Evolutionary conservation across 257 asterid species (phyloP).

Genomic region (Solanum sitiens): DNA sequence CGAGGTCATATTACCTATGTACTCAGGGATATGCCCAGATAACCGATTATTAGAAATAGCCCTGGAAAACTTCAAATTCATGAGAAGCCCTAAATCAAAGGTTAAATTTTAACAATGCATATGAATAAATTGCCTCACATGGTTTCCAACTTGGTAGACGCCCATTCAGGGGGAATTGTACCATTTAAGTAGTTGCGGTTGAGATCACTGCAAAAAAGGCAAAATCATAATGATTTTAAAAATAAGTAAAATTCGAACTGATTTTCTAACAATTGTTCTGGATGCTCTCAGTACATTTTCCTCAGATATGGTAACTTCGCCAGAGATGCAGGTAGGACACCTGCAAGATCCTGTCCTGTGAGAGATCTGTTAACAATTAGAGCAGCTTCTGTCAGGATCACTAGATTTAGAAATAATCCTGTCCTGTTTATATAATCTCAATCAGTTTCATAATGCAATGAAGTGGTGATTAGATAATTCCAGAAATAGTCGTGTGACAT

Average conservation of each 20-base stretch:
- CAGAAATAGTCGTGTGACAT: neutral
- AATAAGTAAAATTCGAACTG: neutral
- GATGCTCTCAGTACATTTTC: conserved; percentile 20
- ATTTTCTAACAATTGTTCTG: neutral
- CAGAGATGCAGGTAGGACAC: conserved; percentile 52
- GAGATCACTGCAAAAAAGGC: conserved; percentile 33
- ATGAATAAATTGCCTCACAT: conserved; percentile 22
- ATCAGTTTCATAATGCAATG: neutral
- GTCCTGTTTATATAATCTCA: neutral
- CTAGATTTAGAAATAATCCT: neutral
- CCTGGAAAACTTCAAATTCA: conserved; percentile 19
- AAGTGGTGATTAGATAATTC: neutral
- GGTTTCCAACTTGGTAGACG: conserved; percentile 21
- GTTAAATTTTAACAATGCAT: neutral
- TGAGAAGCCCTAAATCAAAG: neutral
- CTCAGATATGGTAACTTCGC: conserved; percentile 38
- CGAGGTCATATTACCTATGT: conserved; percentile 41
- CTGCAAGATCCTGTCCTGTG: conserved; percentile 44
- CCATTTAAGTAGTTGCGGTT: conserved; percentile 47
- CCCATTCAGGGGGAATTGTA: conserved; percentile 60
- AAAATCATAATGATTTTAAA: neutral
- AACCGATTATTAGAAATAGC: conserved; percentile 33
- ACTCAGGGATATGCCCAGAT: conserved; percentile 48
- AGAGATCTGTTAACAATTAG: conserved; percentile 24
- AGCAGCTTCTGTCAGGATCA: neutral